These are phyloP conservation scores for Meredithiella fracta DNA, from an alignment of 2,329 filamentous ascomycete genomes.

Conservation along the genomic window DNA sequence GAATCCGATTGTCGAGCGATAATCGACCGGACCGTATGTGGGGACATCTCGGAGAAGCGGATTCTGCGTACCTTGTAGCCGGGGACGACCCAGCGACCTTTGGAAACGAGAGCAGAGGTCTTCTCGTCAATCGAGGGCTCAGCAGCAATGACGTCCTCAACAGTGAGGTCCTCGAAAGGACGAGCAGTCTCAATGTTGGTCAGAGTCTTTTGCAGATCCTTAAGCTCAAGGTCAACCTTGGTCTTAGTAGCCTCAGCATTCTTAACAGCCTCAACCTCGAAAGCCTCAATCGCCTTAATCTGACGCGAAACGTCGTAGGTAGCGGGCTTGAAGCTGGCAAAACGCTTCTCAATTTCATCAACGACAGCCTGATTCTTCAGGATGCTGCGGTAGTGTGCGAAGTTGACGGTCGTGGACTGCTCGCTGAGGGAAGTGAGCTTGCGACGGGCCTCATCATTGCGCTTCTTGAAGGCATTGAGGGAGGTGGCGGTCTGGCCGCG, in stretches of 20 bases:
- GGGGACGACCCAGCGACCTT: slow-evolving; percentile 94
- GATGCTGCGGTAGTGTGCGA: slow-evolving; percentile 73
- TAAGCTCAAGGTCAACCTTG: slow-evolving; percentile 86
- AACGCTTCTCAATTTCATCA: slow-evolving; percentile 94
- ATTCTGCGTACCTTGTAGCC: slow-evolving; percentile 76
- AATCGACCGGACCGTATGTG: neutral
- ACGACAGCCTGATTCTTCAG: slow-evolving; percentile 94
- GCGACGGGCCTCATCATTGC: slow-evolving; percentile 96
- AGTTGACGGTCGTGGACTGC: slow-evolving; percentile 76
- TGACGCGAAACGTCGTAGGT: slow-evolving; percentile 88
- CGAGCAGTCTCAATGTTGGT: slow-evolving; percentile 94
- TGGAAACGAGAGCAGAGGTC: slow-evolving; percentile 83
- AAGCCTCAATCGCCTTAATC: slow-evolving; percentile 95
- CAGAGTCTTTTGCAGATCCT: slow-evolving; percentile 84
- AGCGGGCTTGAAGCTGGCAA: slow-evolving; percentile 76
- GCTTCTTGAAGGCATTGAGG: slow-evolving; percentile 96
- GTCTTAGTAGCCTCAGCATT: slow-evolving; percentile 94
- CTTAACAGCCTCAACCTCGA: slow-evolving; percentile 92
- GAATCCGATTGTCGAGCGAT: neutral
- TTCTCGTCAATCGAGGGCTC: slow-evolving; percentile 96
- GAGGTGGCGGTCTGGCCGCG: slow-evolving; percentile 84
- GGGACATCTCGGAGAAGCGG: neutral
- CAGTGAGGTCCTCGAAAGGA: slow-evolving; percentile 92
- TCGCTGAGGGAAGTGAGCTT: slow-evolving; percentile 74
- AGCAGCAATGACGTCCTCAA: slow-evolving; percentile 87